Conservation (phyloP, 192 early-diverging fungal species). For the Cetraspora pellucida region DNA sequence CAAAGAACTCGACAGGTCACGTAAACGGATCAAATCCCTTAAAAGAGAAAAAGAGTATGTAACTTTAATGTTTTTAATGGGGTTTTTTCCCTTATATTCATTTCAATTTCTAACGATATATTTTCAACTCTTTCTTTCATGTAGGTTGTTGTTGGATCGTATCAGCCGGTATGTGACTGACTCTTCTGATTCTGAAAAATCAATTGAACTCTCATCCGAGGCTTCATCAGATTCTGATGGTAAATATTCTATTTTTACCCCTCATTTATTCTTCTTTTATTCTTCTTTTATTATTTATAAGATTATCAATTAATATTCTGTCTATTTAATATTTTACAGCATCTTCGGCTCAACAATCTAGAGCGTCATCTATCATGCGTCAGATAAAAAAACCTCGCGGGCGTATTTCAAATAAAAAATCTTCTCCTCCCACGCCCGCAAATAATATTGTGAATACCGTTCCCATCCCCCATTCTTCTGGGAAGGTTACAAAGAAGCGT, state of each 20-base stretch:
- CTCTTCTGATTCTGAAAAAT: slow-evolving; percentile 23
- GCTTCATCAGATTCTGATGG: slow-evolving; percentile 17
- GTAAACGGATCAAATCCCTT: slow-evolving; percentile 25
- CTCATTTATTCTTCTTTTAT: too few relatives aligned
- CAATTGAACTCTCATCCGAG: slow-evolving; percentile 6
- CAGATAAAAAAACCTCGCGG: slow-evolving; percentile 33
- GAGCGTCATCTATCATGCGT: slow-evolving; percentile 35
- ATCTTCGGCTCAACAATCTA: slow-evolving; percentile 37
- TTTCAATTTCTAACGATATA: not conserved
- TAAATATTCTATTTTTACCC: too few relatives aligned
- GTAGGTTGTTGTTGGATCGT: slow-evolving; percentile 24
- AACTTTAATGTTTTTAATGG: not conserved
- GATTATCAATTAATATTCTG: too few relatives aligned
- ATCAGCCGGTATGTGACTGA: slow-evolving; percentile 24
- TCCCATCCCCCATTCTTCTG: slow-evolving; percentile 17
- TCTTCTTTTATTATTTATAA: too few relatives aligned
- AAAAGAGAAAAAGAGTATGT: slow-evolving; percentile 34
- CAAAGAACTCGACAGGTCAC: slow-evolving; percentile 27
- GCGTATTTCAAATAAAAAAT: slow-evolving; percentile 36
- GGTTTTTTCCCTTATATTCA: not conserved
- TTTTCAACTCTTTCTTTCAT: not conserved
- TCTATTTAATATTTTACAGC: not conserved
- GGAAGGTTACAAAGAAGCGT: slow-evolving; percentile 18
- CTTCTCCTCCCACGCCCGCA: slow-evolving; percentile 27
- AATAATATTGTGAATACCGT: slow-evolving; percentile 14